Evolutionary conservation across 371 early-diverging fungal species (phyloP).

Genomic region (Phascolomyces articulosus): DNA sequence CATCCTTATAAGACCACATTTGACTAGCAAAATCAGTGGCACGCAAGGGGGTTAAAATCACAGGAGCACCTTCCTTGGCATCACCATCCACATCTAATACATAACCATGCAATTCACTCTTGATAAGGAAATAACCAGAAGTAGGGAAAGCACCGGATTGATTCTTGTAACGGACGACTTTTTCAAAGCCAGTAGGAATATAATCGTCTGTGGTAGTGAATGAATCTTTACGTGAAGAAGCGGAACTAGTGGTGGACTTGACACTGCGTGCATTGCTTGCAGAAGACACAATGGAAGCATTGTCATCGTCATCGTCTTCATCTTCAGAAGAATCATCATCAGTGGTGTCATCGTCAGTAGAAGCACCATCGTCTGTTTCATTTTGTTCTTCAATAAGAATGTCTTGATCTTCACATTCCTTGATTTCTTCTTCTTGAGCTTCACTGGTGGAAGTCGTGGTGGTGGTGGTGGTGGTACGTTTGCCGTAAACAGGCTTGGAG

Average conservation of each 20-base stretch:
- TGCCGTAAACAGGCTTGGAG: slow-evolving; percentile 44
- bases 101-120: slow-evolving; percentile 45
- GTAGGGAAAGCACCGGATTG: slow-evolving; percentile 32
- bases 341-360: slow-evolving; percentile 21
- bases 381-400: slow-evolving; percentile 30
- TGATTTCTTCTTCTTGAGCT: slow-evolving; percentile 19
- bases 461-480: slow-evolving; percentile 11
- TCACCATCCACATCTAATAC: slow-evolving; percentile 41
- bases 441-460: not conserved
- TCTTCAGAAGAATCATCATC: slow-evolving; percentile 29
- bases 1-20: slow-evolving; percentile 55
- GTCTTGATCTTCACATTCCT: slow-evolving; percentile 30
- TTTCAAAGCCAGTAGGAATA: slow-evolving; percentile 45
- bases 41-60: slow-evolving; percentile 33
- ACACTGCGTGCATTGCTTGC: slow-evolving; percentile 4
- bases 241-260: not conserved
- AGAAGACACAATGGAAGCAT: slow-evolving; percentile 11
- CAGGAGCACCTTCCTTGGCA: slow-evolving; percentile 21
- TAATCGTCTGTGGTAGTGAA: slow-evolving; percentile 26
- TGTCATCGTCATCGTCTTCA: slow-evolving; percentile 22
- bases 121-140: slow-evolving; percentile 48
- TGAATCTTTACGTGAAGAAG: slow-evolving; percentile 16
- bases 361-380: slow-evolving; percentile 33
- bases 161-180: slow-evolving; percentile 41
- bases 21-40: slow-evolving; percentile 48